These are phyloP conservation scores for Sporothrix protearum DNA, from an alignment of 2,329 filamentous ascomycete genomes.

Conservation along the genomic window DNA sequence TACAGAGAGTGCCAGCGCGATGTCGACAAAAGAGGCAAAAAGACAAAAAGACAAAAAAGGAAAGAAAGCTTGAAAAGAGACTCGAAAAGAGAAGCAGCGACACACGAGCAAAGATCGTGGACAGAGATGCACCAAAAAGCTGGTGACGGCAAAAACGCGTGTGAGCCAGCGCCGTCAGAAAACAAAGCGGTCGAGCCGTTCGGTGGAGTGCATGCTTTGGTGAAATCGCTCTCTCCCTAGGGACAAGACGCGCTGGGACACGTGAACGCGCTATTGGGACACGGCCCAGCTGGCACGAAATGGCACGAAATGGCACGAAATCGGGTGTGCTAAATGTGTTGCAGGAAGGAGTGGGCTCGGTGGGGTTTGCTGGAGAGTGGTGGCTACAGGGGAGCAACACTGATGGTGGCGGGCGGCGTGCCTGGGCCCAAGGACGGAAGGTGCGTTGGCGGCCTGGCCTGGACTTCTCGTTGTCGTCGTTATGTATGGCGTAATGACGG, in stretches of 20 bases:
- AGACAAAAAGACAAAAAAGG: not conserved
- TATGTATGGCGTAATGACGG: slow-evolving; percentile 1
- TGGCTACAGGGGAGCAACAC: not conserved
- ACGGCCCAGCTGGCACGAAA: not conserved
- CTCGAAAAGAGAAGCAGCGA: not conserved
- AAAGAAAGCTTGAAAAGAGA: not conserved
- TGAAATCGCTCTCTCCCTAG: slow-evolving; percentile 4
- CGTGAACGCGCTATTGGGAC: slow-evolving; percentile 27
- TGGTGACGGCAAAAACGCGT: not conserved
- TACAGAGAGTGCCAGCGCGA: slow-evolving; percentile 14
- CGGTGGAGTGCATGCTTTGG: slow-evolving; percentile 15
- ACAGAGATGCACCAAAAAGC: not conserved
- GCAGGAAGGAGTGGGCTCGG: slow-evolving; percentile 16
- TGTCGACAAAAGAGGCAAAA: not conserved
- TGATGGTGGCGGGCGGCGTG: not conserved
- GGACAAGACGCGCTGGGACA: slow-evolving; percentile 28
- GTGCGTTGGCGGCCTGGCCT: not conserved
- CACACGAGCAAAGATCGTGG: not conserved
- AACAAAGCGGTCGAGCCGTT: slow-evolving; percentile 7
- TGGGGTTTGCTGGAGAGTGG: not conserved
- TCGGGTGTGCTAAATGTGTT: not conserved
- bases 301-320: not conserved
- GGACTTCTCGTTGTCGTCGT: not conserved
- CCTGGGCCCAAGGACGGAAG: slow-evolving; percentile 12
- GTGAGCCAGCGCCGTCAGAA: not conserved